These are phyloP conservation scores for Auxenochlorella protothecoides DNA, from an alignment of 139 green algal species.

Conservation along the genomic window DNA sequence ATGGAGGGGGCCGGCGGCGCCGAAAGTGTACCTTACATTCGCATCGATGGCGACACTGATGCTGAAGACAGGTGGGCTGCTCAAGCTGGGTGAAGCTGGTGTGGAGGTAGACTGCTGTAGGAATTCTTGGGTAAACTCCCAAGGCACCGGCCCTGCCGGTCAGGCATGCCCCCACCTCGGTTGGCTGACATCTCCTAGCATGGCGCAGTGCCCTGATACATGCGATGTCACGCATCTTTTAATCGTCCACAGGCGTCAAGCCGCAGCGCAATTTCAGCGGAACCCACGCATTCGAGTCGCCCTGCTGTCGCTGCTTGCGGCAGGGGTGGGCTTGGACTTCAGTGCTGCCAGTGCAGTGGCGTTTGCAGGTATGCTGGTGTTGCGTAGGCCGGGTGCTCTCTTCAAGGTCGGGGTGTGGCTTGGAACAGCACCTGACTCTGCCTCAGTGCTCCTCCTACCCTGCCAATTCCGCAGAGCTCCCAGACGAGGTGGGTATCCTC, in stretches of 20 bases:
- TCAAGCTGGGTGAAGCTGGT: too few relatives aligned
- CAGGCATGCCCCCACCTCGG: too few relatives aligned
- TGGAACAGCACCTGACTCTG: too few relatives aligned
- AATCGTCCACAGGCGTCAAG: neutral
- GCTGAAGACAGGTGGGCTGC: constrained; percentile 30
- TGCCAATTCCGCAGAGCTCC: constrained; percentile 15
- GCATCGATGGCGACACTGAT: constrained; percentile 79
- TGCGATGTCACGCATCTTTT: too few relatives aligned
- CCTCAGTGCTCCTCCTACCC: too few relatives aligned
- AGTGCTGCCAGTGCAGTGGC: constrained; percentile 68
- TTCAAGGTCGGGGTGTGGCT: too few relatives aligned
- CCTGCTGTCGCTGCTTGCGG: constrained; percentile 81
- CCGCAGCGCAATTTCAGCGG: constrained; percentile 38
- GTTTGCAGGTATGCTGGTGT: constrained; percentile 47
- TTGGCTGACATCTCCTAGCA: too few relatives aligned
- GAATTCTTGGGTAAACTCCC: too few relatives aligned
- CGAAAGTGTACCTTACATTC: constrained; percentile 43
- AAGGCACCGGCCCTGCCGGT: too few relatives aligned
- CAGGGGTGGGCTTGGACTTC: constrained; percentile 88
- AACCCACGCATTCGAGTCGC: constrained; percentile 61
- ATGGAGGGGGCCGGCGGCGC: constrained; percentile 36
- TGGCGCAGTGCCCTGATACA: too few relatives aligned
- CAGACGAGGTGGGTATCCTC: constrained; percentile 41
- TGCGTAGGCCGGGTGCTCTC: neutral
- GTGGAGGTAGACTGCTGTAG: too few relatives aligned